Evolutionary conservation across 106 monocot species (phyloP).

Genomic region (Triglochin maritima): DNA sequence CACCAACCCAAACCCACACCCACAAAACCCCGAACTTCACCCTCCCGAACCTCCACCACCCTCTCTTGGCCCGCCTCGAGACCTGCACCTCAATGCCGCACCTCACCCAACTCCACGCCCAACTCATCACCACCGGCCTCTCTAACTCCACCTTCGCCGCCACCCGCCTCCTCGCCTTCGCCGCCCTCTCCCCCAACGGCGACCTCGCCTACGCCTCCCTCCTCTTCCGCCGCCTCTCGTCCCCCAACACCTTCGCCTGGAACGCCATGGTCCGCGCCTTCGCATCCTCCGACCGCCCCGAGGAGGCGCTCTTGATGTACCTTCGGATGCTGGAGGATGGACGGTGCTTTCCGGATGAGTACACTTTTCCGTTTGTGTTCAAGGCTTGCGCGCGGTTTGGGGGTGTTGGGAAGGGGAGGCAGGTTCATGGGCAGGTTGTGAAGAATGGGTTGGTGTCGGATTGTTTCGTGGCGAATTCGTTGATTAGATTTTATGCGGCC

Average conservation of each 20-base stretch:
- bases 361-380: slow-evolving; percentile 38
- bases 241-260: slow-evolving; percentile 21
- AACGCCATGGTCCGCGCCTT: slow-evolving; percentile 28
- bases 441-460: slow-evolving; percentile 39
- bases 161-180: slow-evolving; percentile 23
- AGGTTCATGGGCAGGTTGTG: slow-evolving; percentile 38
- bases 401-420: slow-evolving; percentile 7
- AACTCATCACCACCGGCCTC: slow-evolving; percentile 18
- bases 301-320: slow-evolving; percentile 10
- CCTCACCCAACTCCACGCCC: slow-evolving; percentile 25
- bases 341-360: slow-evolving; percentile 18
- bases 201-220: slow-evolving; percentile 15
- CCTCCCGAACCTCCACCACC: too few species aligned
- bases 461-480: slow-evolving; percentile 39
- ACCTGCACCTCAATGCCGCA: slow-evolving; percentile 9
- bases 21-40: too few species aligned
- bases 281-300: slow-evolving; percentile 6
- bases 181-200: slow-evolving; percentile 14
- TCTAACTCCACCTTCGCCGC: slow-evolving; percentile 17
- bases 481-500: slow-evolving; percentile 33
- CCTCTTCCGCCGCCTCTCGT: slow-evolving; percentile 12
- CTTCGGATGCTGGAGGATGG: slow-evolving; percentile 6
- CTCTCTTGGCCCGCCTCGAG: slow-evolving; percentile 4
- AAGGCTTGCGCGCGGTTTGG: slow-evolving; percentile 10
- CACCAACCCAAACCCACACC: too few species aligned